Conservation (phyloP, 176 grass and related monocot species). For the Pharus latifolius region DNA sequence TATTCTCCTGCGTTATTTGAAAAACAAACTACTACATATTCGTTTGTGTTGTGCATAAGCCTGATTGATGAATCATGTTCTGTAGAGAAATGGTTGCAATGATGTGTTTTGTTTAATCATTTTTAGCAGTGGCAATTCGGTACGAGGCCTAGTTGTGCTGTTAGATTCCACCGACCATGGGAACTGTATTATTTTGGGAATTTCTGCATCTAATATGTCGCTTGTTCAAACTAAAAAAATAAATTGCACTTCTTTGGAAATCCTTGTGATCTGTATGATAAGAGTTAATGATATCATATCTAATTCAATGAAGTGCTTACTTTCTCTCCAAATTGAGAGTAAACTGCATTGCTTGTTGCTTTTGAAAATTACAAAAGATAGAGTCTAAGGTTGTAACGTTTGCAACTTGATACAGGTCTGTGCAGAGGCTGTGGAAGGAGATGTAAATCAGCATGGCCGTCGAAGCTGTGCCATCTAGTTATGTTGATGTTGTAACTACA, state of each 20-base stretch:
- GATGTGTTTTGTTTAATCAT: background rate
- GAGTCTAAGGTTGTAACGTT: background rate
- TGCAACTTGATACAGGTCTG: slow-evolving; percentile 13
- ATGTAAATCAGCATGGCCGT: slow-evolving; percentile 25
- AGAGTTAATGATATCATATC: no score
- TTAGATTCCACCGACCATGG: background rate
- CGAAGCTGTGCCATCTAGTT: background rate
- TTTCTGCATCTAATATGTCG: background rate
- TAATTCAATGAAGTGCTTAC: no score
- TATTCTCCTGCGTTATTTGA: background rate
- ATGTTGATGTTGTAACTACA: slow-evolving; percentile 30
- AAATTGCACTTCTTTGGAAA: no score
- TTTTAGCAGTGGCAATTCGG: no score
- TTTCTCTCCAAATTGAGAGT: no score
- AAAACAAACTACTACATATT: background rate
- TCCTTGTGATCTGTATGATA: no score
- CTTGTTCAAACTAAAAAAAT: background rate
- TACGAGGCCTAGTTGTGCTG: no score
- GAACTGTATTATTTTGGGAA: background rate
- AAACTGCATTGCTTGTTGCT: background rate
- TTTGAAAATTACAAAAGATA: background rate
- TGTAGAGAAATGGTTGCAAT: background rate
- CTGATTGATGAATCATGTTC: background rate
- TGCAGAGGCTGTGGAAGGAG: slow-evolving; percentile 12
- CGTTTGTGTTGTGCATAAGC: background rate